phyloP scores from a whole-genome alignment of 75 land plant genomes.

The Selaginella tamariscina region DNA sequence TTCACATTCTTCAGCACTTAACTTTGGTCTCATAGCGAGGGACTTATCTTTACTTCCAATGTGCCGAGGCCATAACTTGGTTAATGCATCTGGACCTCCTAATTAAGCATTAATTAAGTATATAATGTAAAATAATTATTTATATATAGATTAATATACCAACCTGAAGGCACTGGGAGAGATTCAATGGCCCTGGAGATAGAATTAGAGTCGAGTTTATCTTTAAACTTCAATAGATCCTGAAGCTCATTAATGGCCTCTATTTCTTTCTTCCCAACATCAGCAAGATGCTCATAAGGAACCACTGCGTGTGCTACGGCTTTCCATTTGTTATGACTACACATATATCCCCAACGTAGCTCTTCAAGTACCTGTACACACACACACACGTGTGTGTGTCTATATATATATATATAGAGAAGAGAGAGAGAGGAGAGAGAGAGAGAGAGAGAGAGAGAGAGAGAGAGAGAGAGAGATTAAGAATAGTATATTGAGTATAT shows the following conservation, averaged over 20 bases:
- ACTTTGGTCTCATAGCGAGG: background rate
- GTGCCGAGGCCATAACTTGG: constrained; percentile 6
- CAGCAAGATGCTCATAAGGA: constrained; percentile 2
- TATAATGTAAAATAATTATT: background rate
- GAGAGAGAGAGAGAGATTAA: no score
- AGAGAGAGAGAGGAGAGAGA: no score
- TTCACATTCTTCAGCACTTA: background rate
- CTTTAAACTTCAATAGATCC: background rate
- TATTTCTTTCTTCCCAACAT: background rate
- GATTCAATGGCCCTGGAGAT: background rate
- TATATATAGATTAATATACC: background rate
- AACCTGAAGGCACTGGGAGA: background rate
- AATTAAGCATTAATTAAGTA: background rate
- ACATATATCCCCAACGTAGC: background rate
- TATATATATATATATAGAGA: no score
- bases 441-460: no score
- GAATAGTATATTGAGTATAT: no score
- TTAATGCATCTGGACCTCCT: background rate
- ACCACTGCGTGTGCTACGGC: background rate
- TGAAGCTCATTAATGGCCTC: background rate
- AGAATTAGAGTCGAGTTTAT: background rate
- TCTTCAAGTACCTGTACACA: background rate
- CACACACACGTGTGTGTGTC: background rate
- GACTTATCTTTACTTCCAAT: background rate
- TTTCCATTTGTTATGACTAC: background rate